Percentiles rank a stretch among this genome's conserved stretches.
Evolutionary conservation across 139 green algal species (phyloP).

Genomic region (Chlorella vulgaris): DNA sequence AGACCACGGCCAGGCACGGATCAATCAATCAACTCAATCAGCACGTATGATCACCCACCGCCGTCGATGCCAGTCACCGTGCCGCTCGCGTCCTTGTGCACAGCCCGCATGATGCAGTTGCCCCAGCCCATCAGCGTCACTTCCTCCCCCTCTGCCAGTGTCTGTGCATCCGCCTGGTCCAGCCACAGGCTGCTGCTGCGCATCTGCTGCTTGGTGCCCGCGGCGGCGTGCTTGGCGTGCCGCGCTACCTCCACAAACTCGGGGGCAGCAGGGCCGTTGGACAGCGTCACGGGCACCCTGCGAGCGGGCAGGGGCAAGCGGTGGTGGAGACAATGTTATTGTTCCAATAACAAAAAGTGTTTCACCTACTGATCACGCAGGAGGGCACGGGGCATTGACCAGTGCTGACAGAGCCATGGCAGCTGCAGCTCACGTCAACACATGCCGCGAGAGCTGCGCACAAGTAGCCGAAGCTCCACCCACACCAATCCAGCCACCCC

Average conservation of each 20-base stretch:
- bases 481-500: no score
- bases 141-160: conserved; percentile 83
- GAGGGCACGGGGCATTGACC: no score
- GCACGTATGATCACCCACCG: no score
- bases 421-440: no score
- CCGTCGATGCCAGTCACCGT: conserved; percentile 32
- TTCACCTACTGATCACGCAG: no score
- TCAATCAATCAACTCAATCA: no score
- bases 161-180: conserved; percentile 87
- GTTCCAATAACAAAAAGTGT: no score
- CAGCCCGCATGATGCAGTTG: conserved; percentile 84
- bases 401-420: no score
- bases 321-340: no score
- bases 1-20: no score
- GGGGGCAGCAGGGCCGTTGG: conserved; percentile 56
- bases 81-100: conserved; percentile 24
- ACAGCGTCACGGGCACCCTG: conserved; percentile 70
- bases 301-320: background rate
- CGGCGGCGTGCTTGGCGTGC: conserved; percentile 93
- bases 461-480: no score
- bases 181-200: conserved; percentile 68
- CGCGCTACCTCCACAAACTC: conserved; percentile 67
- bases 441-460: no score
- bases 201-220: conserved; percentile 78
- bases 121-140: conserved; percentile 99